phyloP scores from a whole-genome alignment of 305 asterid genomes.

The Ajuga reptans region DNA sequence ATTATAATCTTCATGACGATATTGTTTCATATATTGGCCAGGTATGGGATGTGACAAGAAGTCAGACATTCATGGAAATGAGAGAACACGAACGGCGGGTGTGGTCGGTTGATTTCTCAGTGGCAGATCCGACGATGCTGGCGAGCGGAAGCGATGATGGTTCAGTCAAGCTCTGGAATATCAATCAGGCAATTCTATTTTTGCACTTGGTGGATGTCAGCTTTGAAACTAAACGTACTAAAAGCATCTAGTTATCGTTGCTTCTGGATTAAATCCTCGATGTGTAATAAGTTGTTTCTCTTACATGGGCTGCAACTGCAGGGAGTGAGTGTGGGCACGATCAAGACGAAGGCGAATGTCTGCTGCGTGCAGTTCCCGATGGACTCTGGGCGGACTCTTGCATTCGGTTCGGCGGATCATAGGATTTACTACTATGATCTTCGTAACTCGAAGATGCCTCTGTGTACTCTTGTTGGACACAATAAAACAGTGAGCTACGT shows the following conservation, averaged over 20 bases:
- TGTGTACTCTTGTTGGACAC: conserved; percentile 85
- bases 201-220: conserved; percentile 93
- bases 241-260: conserved; percentile 45
- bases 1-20: neutral
- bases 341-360: conserved; percentile 87
- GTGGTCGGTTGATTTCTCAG: conserved; percentile 93
- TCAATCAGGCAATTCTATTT: conserved; percentile 98
- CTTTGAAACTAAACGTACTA: conserved; percentile 89
- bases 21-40: conserved; percentile 24
- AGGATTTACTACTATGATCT: conserved; percentile 86
- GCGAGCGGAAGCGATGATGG: conserved; percentile 99
- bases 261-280: conserved; percentile 31
- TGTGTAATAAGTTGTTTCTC: conserved; percentile 49
- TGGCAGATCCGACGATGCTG: conserved; percentile 85
- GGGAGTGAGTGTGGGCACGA: conserved; percentile 83
- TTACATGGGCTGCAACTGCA: conserved; percentile 63
- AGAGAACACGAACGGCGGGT: conserved; percentile 88
- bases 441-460: conserved; percentile 75
- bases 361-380: conserved; percentile 93
- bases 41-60: conserved; percentile 94
- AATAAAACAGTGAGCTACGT: conserved; percentile 91
- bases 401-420: conserved; percentile 97
- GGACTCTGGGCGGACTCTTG: conserved; percentile 72
- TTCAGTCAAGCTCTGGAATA: conserved; percentile 97
- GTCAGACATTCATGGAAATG: conserved; percentile 85